A percentile compares a stretch with the other conserved stretches of the same genome.
Evolutionary conservation across 169 alveolate species (phyloP).

Genomic region (Plasmodium inui): DNA sequence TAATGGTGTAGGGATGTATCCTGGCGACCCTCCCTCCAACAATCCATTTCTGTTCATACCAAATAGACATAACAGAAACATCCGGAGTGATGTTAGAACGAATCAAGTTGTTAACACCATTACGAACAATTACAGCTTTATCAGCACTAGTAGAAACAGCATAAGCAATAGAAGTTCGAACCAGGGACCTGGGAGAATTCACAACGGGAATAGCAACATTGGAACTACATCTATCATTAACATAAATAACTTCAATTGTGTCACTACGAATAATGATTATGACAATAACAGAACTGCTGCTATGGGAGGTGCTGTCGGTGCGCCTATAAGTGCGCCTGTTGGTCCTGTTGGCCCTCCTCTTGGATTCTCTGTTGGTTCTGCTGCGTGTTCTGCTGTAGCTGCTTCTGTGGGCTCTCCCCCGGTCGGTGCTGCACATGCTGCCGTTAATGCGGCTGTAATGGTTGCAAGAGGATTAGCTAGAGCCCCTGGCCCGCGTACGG

Average conservation of each 20-base stretch:
- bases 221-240: background rate
- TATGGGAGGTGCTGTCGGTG: background rate
- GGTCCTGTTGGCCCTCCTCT: background rate
- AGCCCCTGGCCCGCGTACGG: background rate
- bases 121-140: conserved; percentile 6
- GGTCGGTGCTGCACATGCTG: background rate
- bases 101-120: conserved; percentile 5
- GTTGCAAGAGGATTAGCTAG: background rate
- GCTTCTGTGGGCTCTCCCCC: background rate
- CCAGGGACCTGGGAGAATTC: background rate
- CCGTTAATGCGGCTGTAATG: background rate
- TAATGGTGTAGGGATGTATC: background rate
- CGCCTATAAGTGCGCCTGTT: background rate
- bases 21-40: background rate
- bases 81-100: background rate
- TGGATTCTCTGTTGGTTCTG: too few species aligned
- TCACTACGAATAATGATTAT: background rate
- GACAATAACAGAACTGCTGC: background rate
- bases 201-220: background rate
- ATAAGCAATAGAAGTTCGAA: background rate
- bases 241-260: conserved; percentile 3
- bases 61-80: conserved; percentile 3
- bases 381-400: background rate
- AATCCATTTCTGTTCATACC: background rate
- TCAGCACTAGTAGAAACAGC: background rate